Conservation (phyloP, 441 rosid genomes). For the Pelargonium australe region DNA sequence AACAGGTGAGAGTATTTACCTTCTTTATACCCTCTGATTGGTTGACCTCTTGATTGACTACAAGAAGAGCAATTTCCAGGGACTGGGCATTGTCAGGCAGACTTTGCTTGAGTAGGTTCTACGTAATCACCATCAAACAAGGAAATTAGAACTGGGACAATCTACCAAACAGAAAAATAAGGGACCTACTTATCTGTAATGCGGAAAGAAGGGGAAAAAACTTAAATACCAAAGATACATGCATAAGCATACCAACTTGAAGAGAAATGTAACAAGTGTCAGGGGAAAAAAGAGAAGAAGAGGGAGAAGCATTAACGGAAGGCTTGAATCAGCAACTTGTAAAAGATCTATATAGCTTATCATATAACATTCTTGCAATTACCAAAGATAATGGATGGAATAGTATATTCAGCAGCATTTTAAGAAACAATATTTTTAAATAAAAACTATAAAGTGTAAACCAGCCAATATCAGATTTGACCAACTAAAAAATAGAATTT, state of each 20-base stretch:
- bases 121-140: conserved; percentile 36
- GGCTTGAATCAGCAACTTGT: neutral
- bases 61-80: conserved; percentile 70
- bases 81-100: conserved; percentile 41
- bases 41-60: conserved; percentile 57
- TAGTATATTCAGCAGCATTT: neutral
- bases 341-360: neutral
- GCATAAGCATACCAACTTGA: neutral
- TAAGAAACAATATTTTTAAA: neutral
- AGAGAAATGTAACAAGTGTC: neutral
- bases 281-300: neutral
- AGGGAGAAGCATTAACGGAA: neutral
- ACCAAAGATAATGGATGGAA: neutral
- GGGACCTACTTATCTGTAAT: neutral
- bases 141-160: conserved; percentile 20
- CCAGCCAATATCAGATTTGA: neutral
- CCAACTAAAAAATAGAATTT: neutral
- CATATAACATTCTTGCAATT: no score
- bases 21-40: conserved; percentile 52
- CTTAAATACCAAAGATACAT: neutral
- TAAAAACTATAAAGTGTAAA: neutral
- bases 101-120: conserved; percentile 59
- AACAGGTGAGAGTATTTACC: conserved; percentile 39
- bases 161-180: conserved; percentile 20
- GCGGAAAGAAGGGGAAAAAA: neutral